These are phyloP conservation scores for Diaporthe longicolla DNA, from an alignment of 2,329 filamentous ascomycete genomes.

Conservation along the genomic window DNA sequence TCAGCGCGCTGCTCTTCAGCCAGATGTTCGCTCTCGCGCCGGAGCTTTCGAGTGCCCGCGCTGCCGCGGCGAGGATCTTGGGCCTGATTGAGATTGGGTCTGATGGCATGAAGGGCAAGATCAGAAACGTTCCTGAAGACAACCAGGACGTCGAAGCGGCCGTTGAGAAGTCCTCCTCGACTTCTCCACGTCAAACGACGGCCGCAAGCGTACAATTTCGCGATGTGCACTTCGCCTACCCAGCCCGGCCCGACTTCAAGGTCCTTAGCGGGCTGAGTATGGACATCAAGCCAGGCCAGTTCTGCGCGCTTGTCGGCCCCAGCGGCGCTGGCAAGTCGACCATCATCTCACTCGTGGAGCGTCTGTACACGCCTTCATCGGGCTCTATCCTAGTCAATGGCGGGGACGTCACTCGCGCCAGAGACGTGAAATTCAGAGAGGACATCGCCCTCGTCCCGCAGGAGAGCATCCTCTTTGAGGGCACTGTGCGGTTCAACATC, in stretches of 20 bases:
- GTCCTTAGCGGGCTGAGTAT: constrained; percentile 60
- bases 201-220: constrained; percentile 61
- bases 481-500: constrained; percentile 58
- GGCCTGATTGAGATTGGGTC: constrained; percentile 45
- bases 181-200: neutral
- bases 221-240: constrained; percentile 72
- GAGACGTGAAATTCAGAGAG: constrained; percentile 51
- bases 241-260: constrained; percentile 66
- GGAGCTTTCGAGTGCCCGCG: constrained; percentile 66
- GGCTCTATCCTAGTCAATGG: constrained; percentile 68
- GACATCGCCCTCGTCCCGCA: constrained; percentile 56
- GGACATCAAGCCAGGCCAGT: constrained; percentile 54
- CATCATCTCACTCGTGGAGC: constrained; percentile 63
- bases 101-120: constrained; percentile 32
- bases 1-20: constrained; percentile 69
- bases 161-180: constrained; percentile 44
- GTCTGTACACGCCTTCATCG: constrained; percentile 66
- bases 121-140: neutral
- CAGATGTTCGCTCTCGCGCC: constrained; percentile 72
- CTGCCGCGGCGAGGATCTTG: constrained; percentile 60
- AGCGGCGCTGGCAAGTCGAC: constrained; percentile 64
- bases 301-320: constrained; percentile 61
- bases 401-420: constrained; percentile 51
- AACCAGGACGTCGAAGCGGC: constrained; percentile 48
- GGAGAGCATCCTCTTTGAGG: constrained; percentile 58